Conservation (phyloP, 768 basidiomycete species). For the Tulasnella sp. region DNA sequence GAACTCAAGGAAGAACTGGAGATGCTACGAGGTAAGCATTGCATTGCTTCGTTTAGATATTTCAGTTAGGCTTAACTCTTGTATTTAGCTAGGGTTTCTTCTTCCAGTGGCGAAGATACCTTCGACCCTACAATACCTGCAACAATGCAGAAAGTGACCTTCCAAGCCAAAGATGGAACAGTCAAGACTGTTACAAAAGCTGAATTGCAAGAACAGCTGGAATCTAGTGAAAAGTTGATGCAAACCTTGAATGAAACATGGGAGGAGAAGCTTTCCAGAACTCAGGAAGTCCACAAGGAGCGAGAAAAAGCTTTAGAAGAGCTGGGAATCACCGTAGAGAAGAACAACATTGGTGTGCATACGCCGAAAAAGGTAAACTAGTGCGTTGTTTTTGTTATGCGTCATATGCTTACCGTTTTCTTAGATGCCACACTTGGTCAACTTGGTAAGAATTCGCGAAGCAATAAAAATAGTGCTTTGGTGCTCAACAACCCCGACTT, state of each 20-base stretch:
- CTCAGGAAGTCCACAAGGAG: conserved; percentile 90
- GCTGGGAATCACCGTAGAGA: conserved; percentile 94
- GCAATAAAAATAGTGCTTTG: conserved; percentile 23
- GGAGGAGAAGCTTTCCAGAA: conserved; percentile 87
- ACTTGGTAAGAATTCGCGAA: conserved; percentile 61
- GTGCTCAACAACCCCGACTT: conserved; percentile 16
- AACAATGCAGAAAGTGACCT: conserved; percentile 90
- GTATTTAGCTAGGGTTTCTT: conserved; percentile 55
- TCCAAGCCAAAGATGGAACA: conserved; percentile 82
- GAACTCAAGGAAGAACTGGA: conserved; percentile 98
- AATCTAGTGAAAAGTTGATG: conserved; percentile 91
- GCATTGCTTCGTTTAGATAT: conserved; percentile 17
- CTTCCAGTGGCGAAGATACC: conserved; percentile 51
- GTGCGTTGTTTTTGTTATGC: not conserved
- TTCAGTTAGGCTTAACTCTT: conserved; percentile 11
- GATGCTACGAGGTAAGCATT: conserved; percentile 69
- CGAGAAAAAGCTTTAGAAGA: conserved; percentile 96
- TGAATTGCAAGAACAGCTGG: conserved; percentile 93
- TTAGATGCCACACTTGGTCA: conserved; percentile 88
- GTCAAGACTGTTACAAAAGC: conserved; percentile 95
- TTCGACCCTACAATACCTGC: conserved; percentile 85
- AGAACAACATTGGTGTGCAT: conserved; percentile 91
- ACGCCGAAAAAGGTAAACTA: conserved; percentile 76
- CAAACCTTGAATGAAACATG: conserved; percentile 86
- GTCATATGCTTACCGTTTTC: not conserved